These are phyloP conservation scores for Endothia cerciana DNA, from an alignment of 2,329 filamentous ascomycete species.

Conservation along the genomic window DNA sequence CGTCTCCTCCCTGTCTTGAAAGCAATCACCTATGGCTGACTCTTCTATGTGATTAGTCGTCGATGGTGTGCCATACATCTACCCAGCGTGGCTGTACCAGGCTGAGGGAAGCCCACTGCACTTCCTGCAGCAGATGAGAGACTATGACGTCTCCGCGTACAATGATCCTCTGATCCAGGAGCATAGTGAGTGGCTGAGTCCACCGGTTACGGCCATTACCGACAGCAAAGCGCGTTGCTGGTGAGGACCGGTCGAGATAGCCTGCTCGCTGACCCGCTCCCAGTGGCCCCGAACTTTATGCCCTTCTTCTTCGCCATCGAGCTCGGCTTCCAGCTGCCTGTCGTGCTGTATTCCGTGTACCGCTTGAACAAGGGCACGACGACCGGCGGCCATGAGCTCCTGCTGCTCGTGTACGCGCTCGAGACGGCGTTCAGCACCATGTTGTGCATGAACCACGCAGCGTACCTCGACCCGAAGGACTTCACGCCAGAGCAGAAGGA, in stretches of 20 bases:
- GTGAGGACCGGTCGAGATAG: background rate
- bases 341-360: constrained; percentile 51
- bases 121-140: constrained; percentile 49
- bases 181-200: constrained; percentile 26
- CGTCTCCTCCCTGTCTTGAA: background rate
- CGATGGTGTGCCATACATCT: constrained; percentile 55
- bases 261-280: background rate
- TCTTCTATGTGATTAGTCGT: constrained; percentile 44
- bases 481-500: constrained; percentile 50
- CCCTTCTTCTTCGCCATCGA: constrained; percentile 55
- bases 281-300: constrained; percentile 52
- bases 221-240: background rate
- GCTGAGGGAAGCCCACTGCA: constrained; percentile 49
- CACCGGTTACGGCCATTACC: background rate
- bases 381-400: constrained; percentile 50
- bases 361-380: constrained; percentile 42
- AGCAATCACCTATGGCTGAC: background rate
- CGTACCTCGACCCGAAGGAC: constrained; percentile 51
- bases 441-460: constrained; percentile 55
- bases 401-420: constrained; percentile 55
- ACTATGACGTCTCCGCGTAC: constrained; percentile 51
- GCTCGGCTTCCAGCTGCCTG: constrained; percentile 53
- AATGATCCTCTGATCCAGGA: constrained; percentile 57
- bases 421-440: constrained; percentile 56
- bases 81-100: constrained; percentile 52